These are phyloP conservation scores for Eucalyptus camaldulensis DNA, from an alignment of 345 rosid genomes.

Conservation along the genomic window DNA sequence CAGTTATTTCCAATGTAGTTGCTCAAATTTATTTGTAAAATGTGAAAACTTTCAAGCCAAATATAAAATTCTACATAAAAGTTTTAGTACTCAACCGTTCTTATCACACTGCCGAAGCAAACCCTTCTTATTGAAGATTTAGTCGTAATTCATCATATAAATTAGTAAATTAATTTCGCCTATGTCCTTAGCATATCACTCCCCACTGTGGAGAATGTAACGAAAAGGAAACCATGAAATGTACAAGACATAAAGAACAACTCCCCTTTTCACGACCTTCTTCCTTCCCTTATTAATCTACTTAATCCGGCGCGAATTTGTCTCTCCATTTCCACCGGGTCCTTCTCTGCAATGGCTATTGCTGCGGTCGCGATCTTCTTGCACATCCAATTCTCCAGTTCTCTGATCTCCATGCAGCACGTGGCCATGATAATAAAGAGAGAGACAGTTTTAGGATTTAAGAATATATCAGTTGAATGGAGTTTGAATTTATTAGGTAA, in stretches of 20 bases:
- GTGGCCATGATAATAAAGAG: not conserved
- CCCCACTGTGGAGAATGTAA: not conserved
- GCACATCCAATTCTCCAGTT: not conserved
- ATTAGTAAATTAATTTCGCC: not conserved
- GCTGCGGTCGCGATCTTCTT: not conserved
- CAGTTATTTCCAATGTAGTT: not conserved
- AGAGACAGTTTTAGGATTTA: not conserved
- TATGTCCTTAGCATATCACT: not conserved
- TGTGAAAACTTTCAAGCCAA: not conserved
- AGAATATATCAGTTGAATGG: not conserved
- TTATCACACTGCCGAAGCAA: rapidly evolving
- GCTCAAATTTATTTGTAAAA: not conserved
- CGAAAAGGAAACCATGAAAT: not conserved
- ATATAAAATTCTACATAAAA: not conserved
- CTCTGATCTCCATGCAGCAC: not conserved
- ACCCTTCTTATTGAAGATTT: not conserved
- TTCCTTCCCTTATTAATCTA: not conserved
- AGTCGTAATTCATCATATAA: not conserved
- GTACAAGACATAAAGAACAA: not conserved
- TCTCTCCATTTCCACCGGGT: not conserved
- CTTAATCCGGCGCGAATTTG: not conserved
- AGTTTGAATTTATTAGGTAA: not conserved
- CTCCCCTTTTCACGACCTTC: not conserved
- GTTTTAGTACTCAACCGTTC: not conserved
- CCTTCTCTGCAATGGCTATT: not conserved